Conservation (phyloP, 345 rosid species). For the Euphorbia peplus region DNA sequence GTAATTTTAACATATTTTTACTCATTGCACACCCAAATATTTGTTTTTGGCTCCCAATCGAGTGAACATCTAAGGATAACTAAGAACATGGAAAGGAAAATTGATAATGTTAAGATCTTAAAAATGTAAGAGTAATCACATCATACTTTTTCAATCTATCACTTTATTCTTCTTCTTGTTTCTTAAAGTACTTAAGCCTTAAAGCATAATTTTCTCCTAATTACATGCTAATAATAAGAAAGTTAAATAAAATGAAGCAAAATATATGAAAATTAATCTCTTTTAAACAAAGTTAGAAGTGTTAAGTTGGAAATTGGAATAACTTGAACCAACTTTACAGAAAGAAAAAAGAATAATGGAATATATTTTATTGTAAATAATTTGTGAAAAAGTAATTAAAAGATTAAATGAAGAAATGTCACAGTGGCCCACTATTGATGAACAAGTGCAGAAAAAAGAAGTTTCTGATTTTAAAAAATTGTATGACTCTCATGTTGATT, state of each 20-base stretch:
- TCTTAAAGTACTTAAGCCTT: slow-evolving; percentile 9
- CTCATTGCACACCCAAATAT: too few relatives aligned
- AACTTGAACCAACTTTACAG: slow-evolving; percentile 19
- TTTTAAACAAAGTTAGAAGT: not conserved
- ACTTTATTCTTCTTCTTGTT: slow-evolving; percentile 10
- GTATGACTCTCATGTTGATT: slow-evolving; percentile 12
- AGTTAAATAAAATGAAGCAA: not conserved
- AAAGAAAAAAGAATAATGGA: slow-evolving; percentile 16
- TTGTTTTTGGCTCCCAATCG: too few relatives aligned
- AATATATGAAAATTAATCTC: too few relatives aligned
- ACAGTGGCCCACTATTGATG: slow-evolving; percentile 18
- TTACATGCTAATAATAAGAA: not conserved
- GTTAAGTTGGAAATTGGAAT: slow-evolving; percentile 17
- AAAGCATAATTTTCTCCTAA: slow-evolving; percentile 7
- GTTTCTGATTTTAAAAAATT: not conserved
- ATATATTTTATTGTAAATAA: not conserved
- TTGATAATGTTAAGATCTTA: not conserved
- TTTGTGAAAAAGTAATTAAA: slow-evolving; percentile 23
- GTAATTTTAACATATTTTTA: too few relatives aligned
- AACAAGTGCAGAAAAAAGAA: not conserved
- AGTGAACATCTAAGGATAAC: too few relatives aligned
- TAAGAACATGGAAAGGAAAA: not conserved
- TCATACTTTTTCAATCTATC: not conserved
- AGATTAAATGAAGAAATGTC: slow-evolving; percentile 5
- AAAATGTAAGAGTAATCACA: not conserved